Percentiles rank a stretch among this genome's conserved stretches.
Conservation (phyloP, 2,329 filamentous ascomycete genomes). For the Alternaria brassicicola region DNA sequence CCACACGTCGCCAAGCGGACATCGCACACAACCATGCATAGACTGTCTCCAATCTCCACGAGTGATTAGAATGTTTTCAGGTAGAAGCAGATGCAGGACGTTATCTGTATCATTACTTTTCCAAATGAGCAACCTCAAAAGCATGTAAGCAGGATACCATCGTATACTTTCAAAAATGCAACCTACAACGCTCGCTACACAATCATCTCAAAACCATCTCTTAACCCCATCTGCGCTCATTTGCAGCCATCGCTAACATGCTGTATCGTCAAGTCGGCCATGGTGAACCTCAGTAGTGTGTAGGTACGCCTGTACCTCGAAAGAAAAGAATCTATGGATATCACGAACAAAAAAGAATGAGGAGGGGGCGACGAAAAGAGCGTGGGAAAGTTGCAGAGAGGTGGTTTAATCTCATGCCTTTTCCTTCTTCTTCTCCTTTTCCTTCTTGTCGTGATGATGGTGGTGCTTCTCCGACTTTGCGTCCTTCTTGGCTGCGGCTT, state of each 20-base stretch:
- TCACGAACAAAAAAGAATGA: constrained; percentile 28
- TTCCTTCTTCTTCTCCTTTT: constrained; percentile 38
- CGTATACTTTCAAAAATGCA: not conserved
- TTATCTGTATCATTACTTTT: not conserved
- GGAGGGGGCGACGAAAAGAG: constrained; percentile 1
- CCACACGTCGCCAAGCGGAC: not conserved
- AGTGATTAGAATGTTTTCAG: not conserved
- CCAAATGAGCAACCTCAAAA: not conserved
- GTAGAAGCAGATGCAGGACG: not conserved
- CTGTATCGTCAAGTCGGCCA: not conserved
- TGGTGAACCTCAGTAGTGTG: not conserved
- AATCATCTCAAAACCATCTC: not conserved
- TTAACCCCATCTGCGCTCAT: not conserved
- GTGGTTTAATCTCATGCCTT: constrained; percentile 24
- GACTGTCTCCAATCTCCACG: no score
- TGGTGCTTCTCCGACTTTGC: constrained; percentile 78
- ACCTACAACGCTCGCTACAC: not conserved
- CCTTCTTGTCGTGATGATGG: constrained; percentile 52
- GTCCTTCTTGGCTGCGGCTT: constrained; percentile 94
- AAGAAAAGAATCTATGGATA: constrained; percentile 38
- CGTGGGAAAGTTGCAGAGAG: not conserved
- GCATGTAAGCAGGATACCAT: not conserved
- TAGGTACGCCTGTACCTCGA: not conserved
- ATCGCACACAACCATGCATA: not conserved
- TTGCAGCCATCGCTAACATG: not conserved